phyloP scores from a whole-genome alignment of 306 rosid genomes.

The Ochetophila trinervis region DNA sequence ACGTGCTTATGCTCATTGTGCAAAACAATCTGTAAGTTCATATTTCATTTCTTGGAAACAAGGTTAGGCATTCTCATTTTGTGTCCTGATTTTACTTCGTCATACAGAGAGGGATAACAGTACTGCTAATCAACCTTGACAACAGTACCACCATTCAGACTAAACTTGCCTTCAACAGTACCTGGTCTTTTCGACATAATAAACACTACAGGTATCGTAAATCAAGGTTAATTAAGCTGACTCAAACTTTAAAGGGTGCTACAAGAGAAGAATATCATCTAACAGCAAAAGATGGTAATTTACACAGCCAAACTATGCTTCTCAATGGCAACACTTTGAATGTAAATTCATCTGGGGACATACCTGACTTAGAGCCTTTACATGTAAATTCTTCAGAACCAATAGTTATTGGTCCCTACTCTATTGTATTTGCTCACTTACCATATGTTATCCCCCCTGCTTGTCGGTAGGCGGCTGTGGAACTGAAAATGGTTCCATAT shows the following conservation, averaged over 20 bases:
- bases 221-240: constrained; percentile 23
- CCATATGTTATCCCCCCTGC: constrained; percentile 58
- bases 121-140: constrained; percentile 70
- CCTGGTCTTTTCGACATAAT: constrained; percentile 27
- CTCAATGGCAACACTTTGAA: constrained; percentile 67
- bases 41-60: constrained; percentile 5
- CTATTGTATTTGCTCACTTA: constrained; percentile 81
- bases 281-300: constrained; percentile 52
- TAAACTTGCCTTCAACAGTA: constrained; percentile 27
- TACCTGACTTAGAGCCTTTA: constrained; percentile 67
- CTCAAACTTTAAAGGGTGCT: constrained; percentile 15
- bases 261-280: constrained; percentile 80
- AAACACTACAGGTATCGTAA: constrained; percentile 24
- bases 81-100: constrained; percentile 26
- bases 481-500: constrained; percentile 44
- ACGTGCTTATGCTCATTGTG: constrained; percentile 83
- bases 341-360: constrained; percentile 61
- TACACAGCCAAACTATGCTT: constrained; percentile 74
- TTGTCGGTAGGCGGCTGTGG: constrained; percentile 44
- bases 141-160: constrained; percentile 41
- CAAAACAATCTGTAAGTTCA: constrained; percentile 75
- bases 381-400: constrained; percentile 53
- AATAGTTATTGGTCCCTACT: constrained; percentile 58
- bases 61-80: not conserved
- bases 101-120: constrained; percentile 72